A percentile compares a stretch with the other conserved stretches of the same genome.
These are phyloP conservation scores for Skeletonema costatum DNA, from an alignment of 108 stramenopile species.

Conservation along the genomic window DNA sequence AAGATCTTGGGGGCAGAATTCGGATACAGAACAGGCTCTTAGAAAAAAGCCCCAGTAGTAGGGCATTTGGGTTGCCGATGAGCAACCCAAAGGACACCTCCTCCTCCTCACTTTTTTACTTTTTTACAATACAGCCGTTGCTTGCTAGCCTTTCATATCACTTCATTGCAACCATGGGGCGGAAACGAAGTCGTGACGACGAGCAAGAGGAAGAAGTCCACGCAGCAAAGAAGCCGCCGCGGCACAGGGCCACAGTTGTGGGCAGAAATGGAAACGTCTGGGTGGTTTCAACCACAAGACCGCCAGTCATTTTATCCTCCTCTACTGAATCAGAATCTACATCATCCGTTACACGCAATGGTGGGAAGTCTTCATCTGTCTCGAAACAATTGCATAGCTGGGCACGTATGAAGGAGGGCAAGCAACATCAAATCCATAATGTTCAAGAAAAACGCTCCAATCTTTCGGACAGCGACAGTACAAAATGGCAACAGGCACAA, in stretches of 20 bases:
- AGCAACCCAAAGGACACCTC: too few species aligned
- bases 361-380: not conserved
- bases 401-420: not conserved
- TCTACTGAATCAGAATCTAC: not conserved
- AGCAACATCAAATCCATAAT: not conserved
- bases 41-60: too few species aligned
- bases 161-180: not conserved
- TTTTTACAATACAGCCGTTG: too few species aligned
- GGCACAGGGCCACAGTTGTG: not conserved
- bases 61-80: too few species aligned
- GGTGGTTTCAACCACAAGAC: not conserved
- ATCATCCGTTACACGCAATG: not conserved
- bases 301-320: not conserved
- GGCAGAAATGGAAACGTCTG: not conserved
- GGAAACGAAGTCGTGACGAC: not conserved
- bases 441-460: not conserved
- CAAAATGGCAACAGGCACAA: not conserved
- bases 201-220: not conserved
- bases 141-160: too few species aligned
- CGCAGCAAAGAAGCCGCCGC: not conserved
- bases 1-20: too few species aligned
- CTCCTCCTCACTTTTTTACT: too few species aligned
- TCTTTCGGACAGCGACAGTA: not conserved
- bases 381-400: not conserved
- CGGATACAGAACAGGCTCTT: too few species aligned